Conservation (phyloP, 768 basidiomycete genomes). For the Asterophora lycoperdoides region DNA sequence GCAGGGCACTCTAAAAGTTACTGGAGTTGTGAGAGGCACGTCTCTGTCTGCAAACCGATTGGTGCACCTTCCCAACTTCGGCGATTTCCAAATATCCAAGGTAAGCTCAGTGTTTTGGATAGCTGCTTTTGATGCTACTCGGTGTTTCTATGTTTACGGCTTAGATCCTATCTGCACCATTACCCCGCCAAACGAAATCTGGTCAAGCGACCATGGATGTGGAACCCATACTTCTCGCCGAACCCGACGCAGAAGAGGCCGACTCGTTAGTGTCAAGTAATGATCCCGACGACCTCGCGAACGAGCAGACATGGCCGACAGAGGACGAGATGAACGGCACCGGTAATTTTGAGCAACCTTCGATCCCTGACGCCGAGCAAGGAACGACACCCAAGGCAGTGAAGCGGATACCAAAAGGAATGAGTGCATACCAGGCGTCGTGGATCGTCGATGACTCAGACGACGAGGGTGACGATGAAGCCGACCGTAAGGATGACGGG, state of each 20-base stretch:
- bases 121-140: too few relatives aligned
- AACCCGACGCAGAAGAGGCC: slow-evolving; percentile 57
- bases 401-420: slow-evolving; percentile 89
- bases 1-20: slow-evolving; percentile 62
- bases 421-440: slow-evolving; percentile 94
- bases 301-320: slow-evolving; percentile 98
- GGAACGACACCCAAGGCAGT: slow-evolving; percentile 79
- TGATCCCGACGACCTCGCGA: slow-evolving; percentile 82
- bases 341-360: slow-evolving; percentile 23
- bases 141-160: neutral
- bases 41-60: slow-evolving; percentile 77
- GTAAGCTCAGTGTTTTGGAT: slow-evolving; percentile 30
- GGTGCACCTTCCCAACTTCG: slow-evolving; percentile 81
- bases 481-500: slow-evolving; percentile 41
- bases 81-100: slow-evolving; percentile 83
- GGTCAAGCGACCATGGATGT: slow-evolving; percentile 55
- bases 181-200: slow-evolving; percentile 34
- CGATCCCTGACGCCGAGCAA: slow-evolving; percentile 57
- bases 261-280: slow-evolving; percentile 88
- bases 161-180: slow-evolving; percentile 69
- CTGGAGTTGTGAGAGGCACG: slow-evolving; percentile 81
- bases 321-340: slow-evolving; percentile 84
- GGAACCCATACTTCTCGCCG: slow-evolving; percentile 61
- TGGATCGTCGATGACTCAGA: slow-evolving; percentile 90
- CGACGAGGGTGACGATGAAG: slow-evolving; percentile 50